A percentile compares a stretch with the other conserved stretches of the same genome.
phyloP scores from a whole-genome alignment of 257 asterid genomes.

The Solanum sitiens region DNA sequence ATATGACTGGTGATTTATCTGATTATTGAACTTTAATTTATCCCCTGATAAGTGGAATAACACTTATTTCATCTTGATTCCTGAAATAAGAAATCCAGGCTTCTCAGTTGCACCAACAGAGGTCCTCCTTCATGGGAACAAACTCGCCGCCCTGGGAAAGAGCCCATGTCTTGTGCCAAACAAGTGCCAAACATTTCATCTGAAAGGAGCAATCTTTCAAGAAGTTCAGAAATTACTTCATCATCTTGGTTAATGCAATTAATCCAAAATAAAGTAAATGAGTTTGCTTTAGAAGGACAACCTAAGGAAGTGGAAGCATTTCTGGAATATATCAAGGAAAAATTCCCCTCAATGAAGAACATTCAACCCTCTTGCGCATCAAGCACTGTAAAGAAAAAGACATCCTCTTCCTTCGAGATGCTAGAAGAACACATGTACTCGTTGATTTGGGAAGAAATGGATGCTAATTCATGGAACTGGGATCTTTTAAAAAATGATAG shows the following conservation, averaged over 20 bases:
- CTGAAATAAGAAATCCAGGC: constrained; percentile 82
- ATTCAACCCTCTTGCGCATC: constrained; percentile 29
- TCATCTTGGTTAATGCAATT: constrained; percentile 42
- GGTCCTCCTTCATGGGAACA: constrained; percentile 79
- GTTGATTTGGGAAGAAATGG: constrained; percentile 35
- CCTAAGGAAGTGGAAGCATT: constrained; percentile 58
- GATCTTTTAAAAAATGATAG: constrained; percentile 13
- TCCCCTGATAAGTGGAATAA: constrained; percentile 2
- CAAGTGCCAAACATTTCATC: constrained; percentile 13
- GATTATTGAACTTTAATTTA: background rate
- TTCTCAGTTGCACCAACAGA: constrained; percentile 55
- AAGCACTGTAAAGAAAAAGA: constrained; percentile 21
- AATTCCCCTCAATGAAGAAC: constrained; percentile 56
- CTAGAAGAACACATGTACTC: constrained; percentile 61
- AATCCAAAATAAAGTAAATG: constrained; percentile 57
- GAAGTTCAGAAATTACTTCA: constrained; percentile 22
- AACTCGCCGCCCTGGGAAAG: constrained; percentile 49
- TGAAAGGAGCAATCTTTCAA: constrained; percentile 13
- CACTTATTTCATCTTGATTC: constrained; percentile 20
- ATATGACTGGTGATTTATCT: background rate
- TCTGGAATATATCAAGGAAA: constrained; percentile 43
- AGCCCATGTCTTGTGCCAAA: constrained; percentile 20
- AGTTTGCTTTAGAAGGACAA: constrained; percentile 54
- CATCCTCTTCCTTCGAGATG: constrained; percentile 30
- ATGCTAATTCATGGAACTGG: constrained; percentile 9